A percentile compares a stretch with the other conserved stretches of the same genome.
phyloP scores from a whole-genome alignment of 2,329 filamentous ascomycete genomes.

The Diplodia intermedia region DNA sequence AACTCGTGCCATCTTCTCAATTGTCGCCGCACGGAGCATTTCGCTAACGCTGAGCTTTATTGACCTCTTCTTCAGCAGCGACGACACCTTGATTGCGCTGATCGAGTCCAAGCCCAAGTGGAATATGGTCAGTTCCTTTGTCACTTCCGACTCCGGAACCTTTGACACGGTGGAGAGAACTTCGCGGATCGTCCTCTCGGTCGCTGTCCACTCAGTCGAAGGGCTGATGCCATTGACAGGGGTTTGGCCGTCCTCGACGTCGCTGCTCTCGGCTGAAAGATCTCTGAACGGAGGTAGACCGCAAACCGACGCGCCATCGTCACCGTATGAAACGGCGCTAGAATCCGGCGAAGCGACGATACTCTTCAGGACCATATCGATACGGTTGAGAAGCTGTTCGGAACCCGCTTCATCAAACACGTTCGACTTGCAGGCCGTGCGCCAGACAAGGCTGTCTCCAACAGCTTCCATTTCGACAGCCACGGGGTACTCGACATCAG shows the following conservation, averaged over 20 bases:
- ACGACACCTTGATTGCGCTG: constrained; percentile 82
- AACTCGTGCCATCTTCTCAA: constrained; percentile 66
- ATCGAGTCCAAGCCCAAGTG: constrained; percentile 91
- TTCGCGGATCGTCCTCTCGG: constrained; percentile 52
- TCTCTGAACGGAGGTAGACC: constrained; percentile 60
- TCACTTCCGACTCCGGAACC: constrained; percentile 64
- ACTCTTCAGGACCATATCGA: constrained; percentile 66
- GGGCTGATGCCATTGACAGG: constrained; percentile 7
- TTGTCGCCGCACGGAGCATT: constrained; percentile 70
- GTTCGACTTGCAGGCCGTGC: constrained; percentile 70
- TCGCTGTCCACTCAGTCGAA: constrained; percentile 41
- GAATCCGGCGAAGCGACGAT: constrained; percentile 60
- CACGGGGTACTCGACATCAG: constrained; percentile 79
- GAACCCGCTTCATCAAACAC: constrained; percentile 59
- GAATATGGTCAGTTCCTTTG: constrained; percentile 71
- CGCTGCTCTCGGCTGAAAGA: constrained; percentile 9
- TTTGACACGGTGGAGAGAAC: constrained; percentile 65
- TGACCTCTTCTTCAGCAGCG: constrained; percentile 69
- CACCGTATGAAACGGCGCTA: constrained; percentile 63
- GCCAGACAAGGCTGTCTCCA: constrained; percentile 67
- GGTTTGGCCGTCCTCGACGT: background rate
- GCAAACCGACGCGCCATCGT: constrained; percentile 67
- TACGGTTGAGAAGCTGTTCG: constrained; percentile 59
- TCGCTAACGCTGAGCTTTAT: constrained; percentile 72
- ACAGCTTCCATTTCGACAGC: constrained; percentile 80